Conservation (phyloP, 441 rosid species). For the Breynia disticha region DNA sequence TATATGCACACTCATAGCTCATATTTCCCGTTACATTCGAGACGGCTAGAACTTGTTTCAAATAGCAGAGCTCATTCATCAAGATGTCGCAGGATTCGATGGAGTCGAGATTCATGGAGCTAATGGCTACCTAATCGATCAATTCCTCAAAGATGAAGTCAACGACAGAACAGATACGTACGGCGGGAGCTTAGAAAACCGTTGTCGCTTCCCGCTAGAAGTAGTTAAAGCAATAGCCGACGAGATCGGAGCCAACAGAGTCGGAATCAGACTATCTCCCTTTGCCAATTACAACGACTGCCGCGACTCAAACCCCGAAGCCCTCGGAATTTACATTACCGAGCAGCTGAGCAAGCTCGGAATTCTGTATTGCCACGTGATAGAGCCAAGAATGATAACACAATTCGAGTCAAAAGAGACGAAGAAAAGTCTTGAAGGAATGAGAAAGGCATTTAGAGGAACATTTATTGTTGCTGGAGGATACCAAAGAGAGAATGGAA, state of each 20-base stretch:
- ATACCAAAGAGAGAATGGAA: constrained; percentile 2
- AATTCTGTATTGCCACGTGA: constrained; percentile 43
- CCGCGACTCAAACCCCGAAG: constrained; percentile 49
- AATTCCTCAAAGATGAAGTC: constrained; percentile 64
- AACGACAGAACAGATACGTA: constrained; percentile 63
- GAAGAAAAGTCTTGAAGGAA: constrained; percentile 9
- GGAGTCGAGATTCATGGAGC: constrained; percentile 84
- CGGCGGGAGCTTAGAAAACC: constrained; percentile 55
- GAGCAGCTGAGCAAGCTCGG: constrained; percentile 39
- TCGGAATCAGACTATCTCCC: constrained; percentile 64
- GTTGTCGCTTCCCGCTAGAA: constrained; percentile 53
- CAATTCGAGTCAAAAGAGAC: constrained; percentile 12
- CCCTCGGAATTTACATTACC: constrained; percentile 52
- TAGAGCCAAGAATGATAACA: constrained; percentile 33
- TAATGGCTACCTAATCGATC: constrained; percentile 79
- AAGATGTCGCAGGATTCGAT: constrained; percentile 41
- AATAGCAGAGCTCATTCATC: too few species aligned
- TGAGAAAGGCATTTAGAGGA: constrained; percentile 43
- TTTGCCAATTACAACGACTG: constrained; percentile 73
- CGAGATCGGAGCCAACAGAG: constrained; percentile 50
- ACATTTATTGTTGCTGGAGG: constrained; percentile 13
- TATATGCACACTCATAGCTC: not conserved
- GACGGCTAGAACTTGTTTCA: too few species aligned
- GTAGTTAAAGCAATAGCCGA: constrained; percentile 41
- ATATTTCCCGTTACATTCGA: not conserved